Base-by-base conservation (phyloP, 2,329 filamentous ascomycete species). In the Tolypocladium nubicola region DNA sequence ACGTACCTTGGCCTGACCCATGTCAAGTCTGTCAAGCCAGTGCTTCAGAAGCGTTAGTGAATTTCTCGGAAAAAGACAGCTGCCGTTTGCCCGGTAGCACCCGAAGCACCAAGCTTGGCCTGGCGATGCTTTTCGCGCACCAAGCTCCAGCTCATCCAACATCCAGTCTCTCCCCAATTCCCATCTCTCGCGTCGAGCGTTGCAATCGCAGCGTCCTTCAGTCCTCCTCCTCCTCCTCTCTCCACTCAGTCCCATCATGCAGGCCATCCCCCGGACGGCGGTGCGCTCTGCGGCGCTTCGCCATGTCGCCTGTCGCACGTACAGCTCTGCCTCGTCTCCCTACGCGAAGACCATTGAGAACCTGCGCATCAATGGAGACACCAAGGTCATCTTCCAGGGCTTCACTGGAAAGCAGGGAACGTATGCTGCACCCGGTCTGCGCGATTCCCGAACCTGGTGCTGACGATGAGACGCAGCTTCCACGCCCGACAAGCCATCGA, bases 371-470 rank as follows among this genome's bases (percentile, higher is more conserved):
- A 96, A 91, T 76, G 72, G 80, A 73, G 87, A 97, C 66, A 99
- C 94, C 68, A 95, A 94, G 80, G 90, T 99, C 65, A 80, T 97
- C 69, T 97, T 85, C 81, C 94, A 99, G 79, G 94, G 94, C 66
- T 97, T 97, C 76, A 97, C 93, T 58, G 93, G 93, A 73, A 94
- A 90, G 82, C 91, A 96, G 83, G 90, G 90, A 87, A 93, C 88
- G 88, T 91, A 75, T 86, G 56, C 50, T 52, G 39, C 58, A 38
- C 35, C 55, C 8, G 41, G 21, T 54, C 58, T 49, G 38, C 37
- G 26, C 16, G 10, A 11, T 3, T 47, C 21, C 30, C 33, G 45
- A 37, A 40, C 35, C 47, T 50, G 35, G 53, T 30, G 52, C 61
- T 66, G 57, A 66, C 55, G 38, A 37, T 56, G 52, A 57, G 59